These are phyloP conservation scores for Plasmodium vinckei DNA, from an alignment of 169 alveolate genomes.

Conservation along the genomic window DNA sequence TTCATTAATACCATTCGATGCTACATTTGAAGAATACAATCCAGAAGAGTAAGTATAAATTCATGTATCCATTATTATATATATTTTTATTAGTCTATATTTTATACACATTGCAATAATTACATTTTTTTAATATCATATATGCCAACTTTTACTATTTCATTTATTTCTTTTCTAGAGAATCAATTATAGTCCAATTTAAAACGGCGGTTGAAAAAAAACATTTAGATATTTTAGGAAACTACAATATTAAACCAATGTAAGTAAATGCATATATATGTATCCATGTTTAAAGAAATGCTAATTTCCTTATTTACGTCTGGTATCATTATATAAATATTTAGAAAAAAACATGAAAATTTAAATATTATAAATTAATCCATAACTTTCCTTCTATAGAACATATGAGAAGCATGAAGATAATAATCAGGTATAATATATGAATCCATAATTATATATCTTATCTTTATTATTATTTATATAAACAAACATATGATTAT, in stretches of 20 bases:
- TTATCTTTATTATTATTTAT: background rate
- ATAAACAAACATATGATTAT: background rate
- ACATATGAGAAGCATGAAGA: constrained; percentile 7
- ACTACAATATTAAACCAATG: constrained; percentile 41
- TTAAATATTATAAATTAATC: no score
- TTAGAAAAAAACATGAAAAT: no score
- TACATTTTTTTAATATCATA: no score
- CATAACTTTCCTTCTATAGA: background rate
- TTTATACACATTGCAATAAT: no score
- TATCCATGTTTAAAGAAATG: background rate
- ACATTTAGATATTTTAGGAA: constrained; percentile 49
- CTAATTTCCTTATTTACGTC: no score
- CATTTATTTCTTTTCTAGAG: constrained; percentile 28
- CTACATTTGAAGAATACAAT: constrained; percentile 39
- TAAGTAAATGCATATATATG: constrained; percentile 12
- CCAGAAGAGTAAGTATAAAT: constrained; percentile 32
- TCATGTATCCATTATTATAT: background rate
- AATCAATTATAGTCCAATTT: constrained; percentile 33
- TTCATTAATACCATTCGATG: constrained; percentile 52
- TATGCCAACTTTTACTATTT: background rate
- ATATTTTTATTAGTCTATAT: background rate
- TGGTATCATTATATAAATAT: no score
- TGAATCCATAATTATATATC: background rate
- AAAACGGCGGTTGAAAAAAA: constrained; percentile 37
- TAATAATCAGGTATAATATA: constrained; percentile 32